Evolutionary conservation across 2,329 filamentous ascomycete genomes (phyloP).

Genomic region (Xylaria sp.): DNA sequence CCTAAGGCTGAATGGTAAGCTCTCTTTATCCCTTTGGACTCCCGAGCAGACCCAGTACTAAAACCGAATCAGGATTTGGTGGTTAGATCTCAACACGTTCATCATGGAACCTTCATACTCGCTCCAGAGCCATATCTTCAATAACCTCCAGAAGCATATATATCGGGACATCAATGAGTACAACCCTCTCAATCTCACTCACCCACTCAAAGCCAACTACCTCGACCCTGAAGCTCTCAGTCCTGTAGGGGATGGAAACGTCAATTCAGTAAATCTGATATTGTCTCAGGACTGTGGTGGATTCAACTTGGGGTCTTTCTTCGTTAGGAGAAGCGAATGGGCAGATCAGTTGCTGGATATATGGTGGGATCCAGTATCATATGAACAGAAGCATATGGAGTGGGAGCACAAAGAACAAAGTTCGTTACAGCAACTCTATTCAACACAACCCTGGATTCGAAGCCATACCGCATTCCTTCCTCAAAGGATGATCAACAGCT

Average conservation of each 20-base stretch:
- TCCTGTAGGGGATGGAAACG: constrained; percentile 78
- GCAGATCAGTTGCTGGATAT: constrained; percentile 91
- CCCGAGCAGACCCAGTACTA: constrained; percentile 17
- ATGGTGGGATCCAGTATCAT: constrained; percentile 98
- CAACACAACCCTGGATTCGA: constrained; percentile 90
- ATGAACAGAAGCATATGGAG: constrained; percentile 98
- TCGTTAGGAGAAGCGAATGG: constrained; percentile 86
- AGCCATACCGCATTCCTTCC: constrained; percentile 88
- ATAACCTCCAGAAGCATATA: constrained; percentile 75
- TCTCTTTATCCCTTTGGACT: constrained; percentile 29
- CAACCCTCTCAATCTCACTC: constrained; percentile 93
- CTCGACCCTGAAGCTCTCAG: constrained; percentile 81
- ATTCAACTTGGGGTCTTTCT: constrained; percentile 97
- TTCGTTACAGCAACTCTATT: constrained; percentile 91
- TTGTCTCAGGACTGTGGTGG: constrained; percentile 94
- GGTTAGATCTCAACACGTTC: constrained; percentile 97
- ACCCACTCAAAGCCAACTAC: constrained; percentile 79
- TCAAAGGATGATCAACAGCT: constrained; percentile 94
- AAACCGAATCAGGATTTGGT: constrained; percentile 85
- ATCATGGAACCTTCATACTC: constrained; percentile 97
- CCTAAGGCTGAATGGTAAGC: constrained; percentile 94
- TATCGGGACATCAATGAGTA: constrained; percentile 97
- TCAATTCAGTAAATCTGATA: constrained; percentile 85
- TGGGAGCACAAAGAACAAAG: constrained; percentile 99
- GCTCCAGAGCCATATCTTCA: constrained; percentile 90